phyloP scores from a whole-genome alignment of 495 filamentous ascomycete genomes.

The Penicillium pulvis region DNA sequence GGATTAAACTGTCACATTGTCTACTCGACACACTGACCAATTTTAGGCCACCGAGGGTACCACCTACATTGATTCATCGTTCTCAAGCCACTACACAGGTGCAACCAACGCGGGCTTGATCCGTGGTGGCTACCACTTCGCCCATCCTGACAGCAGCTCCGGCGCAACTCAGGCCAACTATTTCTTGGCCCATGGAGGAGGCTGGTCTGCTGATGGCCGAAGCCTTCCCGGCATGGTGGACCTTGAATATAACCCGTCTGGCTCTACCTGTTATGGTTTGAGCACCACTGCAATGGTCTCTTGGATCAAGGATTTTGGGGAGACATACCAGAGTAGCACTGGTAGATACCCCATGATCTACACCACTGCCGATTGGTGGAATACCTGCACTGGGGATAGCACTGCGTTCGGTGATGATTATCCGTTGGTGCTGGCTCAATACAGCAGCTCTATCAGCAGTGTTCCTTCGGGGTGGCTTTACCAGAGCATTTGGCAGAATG shows the following conservation, averaged over 20 bases:
- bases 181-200: conserved; percentile 63
- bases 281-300: conserved; percentile 53
- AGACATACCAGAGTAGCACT: conserved; percentile 54
- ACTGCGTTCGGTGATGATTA: conserved; percentile 51
- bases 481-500: conserved; percentile 63
- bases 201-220: conserved; percentile 61
- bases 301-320: conserved; percentile 63
- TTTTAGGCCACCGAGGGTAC: conserved; percentile 62
- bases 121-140: conserved; percentile 67
- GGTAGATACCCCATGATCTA: conserved; percentile 63
- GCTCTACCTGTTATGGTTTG: conserved; percentile 56
- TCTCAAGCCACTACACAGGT: conserved; percentile 56
- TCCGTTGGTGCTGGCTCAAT: conserved; percentile 61
- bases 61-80: conserved; percentile 51
- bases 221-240: conserved; percentile 71
- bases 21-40: background rate
- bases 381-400: conserved; percentile 59
- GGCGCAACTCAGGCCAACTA: conserved; percentile 58
- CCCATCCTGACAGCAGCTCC: conserved; percentile 51
- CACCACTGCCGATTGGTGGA: conserved; percentile 64
- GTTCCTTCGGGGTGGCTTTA: conserved; percentile 61
- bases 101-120: conserved; percentile 59
- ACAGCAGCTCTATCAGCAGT: conserved; percentile 47
- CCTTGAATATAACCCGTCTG: conserved; percentile 55
- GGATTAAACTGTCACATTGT: background rate